These are phyloP conservation scores for Tulasnella sp. DNA, from an alignment of 768 basidiomycete genomes.

Conservation along the genomic window DNA sequence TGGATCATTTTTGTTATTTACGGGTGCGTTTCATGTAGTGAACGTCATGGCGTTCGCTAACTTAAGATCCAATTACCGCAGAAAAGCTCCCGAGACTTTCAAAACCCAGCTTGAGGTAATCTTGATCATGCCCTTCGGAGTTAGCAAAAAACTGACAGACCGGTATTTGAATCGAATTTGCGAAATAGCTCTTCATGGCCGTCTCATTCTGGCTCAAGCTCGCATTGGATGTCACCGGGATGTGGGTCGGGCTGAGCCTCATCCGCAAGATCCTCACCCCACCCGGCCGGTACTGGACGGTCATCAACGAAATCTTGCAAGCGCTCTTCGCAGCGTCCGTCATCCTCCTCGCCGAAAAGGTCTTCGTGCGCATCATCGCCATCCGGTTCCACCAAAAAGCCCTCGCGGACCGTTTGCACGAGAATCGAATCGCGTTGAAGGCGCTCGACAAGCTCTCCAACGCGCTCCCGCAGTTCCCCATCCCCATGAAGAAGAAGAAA, in stretches of 20 bases:
- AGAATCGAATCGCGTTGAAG: constrained; percentile 57
- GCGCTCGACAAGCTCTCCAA: constrained; percentile 63
- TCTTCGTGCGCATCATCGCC: constrained; percentile 63
- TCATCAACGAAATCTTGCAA: constrained; percentile 62
- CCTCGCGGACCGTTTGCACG: constrained; percentile 57
- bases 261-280: constrained; percentile 48
- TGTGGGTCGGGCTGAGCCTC: constrained; percentile 62
- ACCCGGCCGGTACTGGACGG: constrained; percentile 52
- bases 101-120: constrained; percentile 59
- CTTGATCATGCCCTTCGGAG: neutral
- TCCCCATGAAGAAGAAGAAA: constrained; percentile 24
- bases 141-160: neutral
- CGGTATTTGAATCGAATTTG: neutral
- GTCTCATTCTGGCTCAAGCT: constrained; percentile 64
- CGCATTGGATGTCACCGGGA: constrained; percentile 51
- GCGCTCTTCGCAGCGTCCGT: constrained; percentile 35
- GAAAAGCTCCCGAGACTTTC: constrained; percentile 35
- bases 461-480: constrained; percentile 32
- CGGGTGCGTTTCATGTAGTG: constrained; percentile 32
- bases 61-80: neutral
- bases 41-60: neutral
- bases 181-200: constrained; percentile 46
- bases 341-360: constrained; percentile 40
- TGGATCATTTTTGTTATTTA: constrained; percentile 42
- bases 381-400: constrained; percentile 73